Evolutionary conservation across 139 green algal genomes (phyloP), one percentile per base, ranked within the genome.

Genomic region (Tetradesmus obliquus): DNA sequence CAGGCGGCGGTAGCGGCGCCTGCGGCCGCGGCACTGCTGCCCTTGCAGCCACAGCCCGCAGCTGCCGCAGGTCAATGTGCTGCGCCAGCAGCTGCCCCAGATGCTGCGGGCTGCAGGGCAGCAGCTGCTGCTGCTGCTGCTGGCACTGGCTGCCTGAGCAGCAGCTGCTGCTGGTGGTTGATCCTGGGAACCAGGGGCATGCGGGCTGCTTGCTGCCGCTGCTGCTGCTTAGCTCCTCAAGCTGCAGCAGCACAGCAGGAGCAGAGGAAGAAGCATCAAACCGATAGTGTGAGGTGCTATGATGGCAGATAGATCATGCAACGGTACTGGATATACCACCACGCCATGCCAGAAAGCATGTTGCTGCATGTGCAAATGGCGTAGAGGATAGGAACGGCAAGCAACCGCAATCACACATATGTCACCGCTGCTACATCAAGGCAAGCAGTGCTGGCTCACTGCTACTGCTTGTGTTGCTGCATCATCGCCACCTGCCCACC

Each of bases 231-330:
- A 62, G 45, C 17, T 53, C 71, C 71, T 82, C 87, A 3, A 82
- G 15, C 86, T 82, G 51, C 53, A 66, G 89, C 90, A 6, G 96
- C 54, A 12, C 57, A 82, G 76, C 96, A 86, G 51, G 72, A 88
- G 22, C 93, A 58, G 88, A 84, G 89, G 89, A 92, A 88, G 82
- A 13, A 5, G 62, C 84, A 79, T 22, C 0, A 45, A 10, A 74
- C 80, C 60, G 86, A 86, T 79, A 1, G 58, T 69, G 62, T 6
- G n/a, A 76, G 19, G 13, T 55, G 24, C 32, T 45, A 5, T 76
- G 15, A 45, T 45, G 32, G 32, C 32, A 45, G 32, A 45, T 45
- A 45, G 32, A 45, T 45, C 32, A 45, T 45, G 32, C 32, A 45
- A 45, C 32, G 0, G 32, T 45, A 45, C 32, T 45, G 32, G 32